These are phyloP conservation scores for Cucumis sativus DNA, from an alignment of 306 rosid species.

Conservation along the genomic window Cucumber_9930_V3 NC_026657.2:8326501-8327000, in stretches of 20 bases:
- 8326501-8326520: constrained; percentile 1
- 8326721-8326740: neutral
- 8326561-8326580: neutral
- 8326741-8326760: neutral
- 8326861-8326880: neutral
- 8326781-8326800: neutral
- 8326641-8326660: neutral
- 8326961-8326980: neutral
- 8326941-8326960: neutral
- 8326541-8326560: neutral
- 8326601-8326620: neutral
- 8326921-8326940: neutral
- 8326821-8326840: neutral
- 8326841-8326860: constrained; percentile 1
- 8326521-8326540: constrained; percentile 6
- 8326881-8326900: neutral
- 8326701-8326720: neutral
- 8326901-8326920: neutral
- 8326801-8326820: neutral
- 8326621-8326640: neutral
- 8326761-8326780: constrained; percentile 1
- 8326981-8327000: neutral
- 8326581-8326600: neutral
- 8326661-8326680: neutral
- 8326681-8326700: neutral